phyloP scores from a whole-genome alignment of 2,329 filamentous ascomycete species.

The Aspergillus calidoustus region DNA sequence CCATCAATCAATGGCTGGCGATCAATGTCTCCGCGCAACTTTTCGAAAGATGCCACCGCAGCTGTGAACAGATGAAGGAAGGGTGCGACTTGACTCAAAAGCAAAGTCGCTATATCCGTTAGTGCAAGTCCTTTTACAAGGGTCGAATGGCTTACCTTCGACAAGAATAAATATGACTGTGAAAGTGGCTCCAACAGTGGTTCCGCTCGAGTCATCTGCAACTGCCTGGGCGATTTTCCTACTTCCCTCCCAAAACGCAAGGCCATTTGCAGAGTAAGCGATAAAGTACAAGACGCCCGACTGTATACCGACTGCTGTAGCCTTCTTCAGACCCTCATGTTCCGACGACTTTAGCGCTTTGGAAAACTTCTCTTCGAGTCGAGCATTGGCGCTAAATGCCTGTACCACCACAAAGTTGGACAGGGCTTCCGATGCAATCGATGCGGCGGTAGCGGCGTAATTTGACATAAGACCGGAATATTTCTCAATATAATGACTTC shows the following conservation, averaged over 20 bases:
- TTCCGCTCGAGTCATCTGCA: conserved; percentile 19
- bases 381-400: conserved; percentile 63
- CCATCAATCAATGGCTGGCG: conserved; percentile 53
- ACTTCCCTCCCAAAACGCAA: conserved; percentile 72
- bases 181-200: conserved; percentile 41
- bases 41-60: conserved; percentile 60
- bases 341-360: conserved; percentile 56
- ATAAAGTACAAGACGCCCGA: conserved; percentile 69
- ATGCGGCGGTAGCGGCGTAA: conserved; percentile 61
- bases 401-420: conserved; percentile 66
- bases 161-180: conserved; percentile 47
- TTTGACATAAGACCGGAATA: conserved; percentile 57
- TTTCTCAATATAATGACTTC: conserved; percentile 59
- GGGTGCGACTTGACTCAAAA: conserved; percentile 45
- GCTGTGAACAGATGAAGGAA: conserved; percentile 54
- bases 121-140: conserved; percentile 8
- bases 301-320: conserved; percentile 60
- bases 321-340: conserved; percentile 62
- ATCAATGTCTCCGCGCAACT: conserved; percentile 63
- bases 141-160: conserved; percentile 33
- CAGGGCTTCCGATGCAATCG: conserved; percentile 66
- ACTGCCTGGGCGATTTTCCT: conserved; percentile 53
- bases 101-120: conserved; percentile 36
- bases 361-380: conserved; percentile 65
- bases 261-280: conserved; percentile 67